Percentiles rank a stretch among this genome's conserved stretches.
Conservation (phyloP, 2,329 filamentous ascomycete genomes). For the Cladorrhinum sp. region DNA sequence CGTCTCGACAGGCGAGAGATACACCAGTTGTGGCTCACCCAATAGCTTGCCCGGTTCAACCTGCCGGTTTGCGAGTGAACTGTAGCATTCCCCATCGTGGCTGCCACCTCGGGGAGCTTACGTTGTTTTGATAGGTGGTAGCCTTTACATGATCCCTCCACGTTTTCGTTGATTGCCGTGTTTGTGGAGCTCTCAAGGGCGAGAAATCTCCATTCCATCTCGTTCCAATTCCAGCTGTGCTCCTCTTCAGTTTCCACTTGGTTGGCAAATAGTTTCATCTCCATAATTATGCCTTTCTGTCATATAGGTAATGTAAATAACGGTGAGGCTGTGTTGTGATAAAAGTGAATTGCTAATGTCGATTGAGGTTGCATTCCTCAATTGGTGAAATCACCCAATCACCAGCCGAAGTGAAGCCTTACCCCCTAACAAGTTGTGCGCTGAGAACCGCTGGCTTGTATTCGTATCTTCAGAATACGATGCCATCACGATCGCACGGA, state of each 20-base stretch:
- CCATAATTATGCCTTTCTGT: background rate
- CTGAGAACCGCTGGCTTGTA: background rate
- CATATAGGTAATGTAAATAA: background rate
- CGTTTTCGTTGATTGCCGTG: background rate
- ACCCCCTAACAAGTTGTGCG: background rate
- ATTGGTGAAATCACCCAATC: background rate
- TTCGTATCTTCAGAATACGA: background rate
- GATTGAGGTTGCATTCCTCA: background rate
- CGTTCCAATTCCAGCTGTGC: background rate
- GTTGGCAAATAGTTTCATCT: background rate
- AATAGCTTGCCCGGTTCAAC: background rate
- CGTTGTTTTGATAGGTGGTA: background rate
- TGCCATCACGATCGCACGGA: background rate
- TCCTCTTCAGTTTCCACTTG: background rate
- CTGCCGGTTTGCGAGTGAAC: slow-evolving; percentile 7
- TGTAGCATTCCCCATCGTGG: slow-evolving; percentile 4
- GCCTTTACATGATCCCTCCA: background rate
- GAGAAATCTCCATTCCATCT: background rate
- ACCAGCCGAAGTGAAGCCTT: background rate
- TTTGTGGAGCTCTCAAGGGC: background rate
- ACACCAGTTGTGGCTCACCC: background rate
- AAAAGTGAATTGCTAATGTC: background rate
- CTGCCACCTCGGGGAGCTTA: background rate
- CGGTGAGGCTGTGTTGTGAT: background rate
- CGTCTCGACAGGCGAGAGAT: background rate